Percentiles rank a stretch among this genome's conserved stretches.
These are phyloP conservation scores for Entamoeba invadens DNA, from an alignment of 208 protist species.

Conservation along the genomic window DNA sequence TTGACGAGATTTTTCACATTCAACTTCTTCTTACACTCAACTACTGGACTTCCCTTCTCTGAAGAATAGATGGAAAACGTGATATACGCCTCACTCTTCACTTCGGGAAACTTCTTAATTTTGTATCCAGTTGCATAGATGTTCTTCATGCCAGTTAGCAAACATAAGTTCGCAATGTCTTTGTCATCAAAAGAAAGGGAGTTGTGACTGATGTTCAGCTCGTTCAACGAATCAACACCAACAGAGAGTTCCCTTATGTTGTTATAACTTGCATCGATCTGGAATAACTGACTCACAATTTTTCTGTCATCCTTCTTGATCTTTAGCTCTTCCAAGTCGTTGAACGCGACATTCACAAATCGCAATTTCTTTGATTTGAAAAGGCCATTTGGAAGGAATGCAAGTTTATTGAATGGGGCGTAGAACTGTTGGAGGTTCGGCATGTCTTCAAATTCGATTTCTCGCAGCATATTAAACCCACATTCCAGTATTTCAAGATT, in stretches of 20 bases:
- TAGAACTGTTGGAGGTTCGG: not conserved
- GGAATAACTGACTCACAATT: no score
- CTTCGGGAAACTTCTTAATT: not conserved
- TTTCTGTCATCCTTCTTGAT: no score
- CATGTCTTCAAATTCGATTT: not conserved
- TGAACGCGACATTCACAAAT: not conserved
- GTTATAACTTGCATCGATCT: no score
- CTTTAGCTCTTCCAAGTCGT: no score
- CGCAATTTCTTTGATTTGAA: not conserved
- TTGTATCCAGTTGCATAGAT: not conserved
- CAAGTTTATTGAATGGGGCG: not conserved
- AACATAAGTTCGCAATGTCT: not conserved
- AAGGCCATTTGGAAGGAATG: not conserved
- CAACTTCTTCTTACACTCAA: no score
- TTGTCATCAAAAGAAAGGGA: not conserved
- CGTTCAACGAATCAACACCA: not conserved
- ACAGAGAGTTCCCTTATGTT: no score
- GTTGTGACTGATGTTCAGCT: not conserved
- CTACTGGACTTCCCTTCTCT: not conserved
- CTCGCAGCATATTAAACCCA: not conserved
- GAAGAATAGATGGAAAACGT: not conserved
- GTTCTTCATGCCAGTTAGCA: not conserved
- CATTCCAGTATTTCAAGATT: not conserved
- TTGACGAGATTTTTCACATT: not conserved
- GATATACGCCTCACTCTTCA: no score